Conservation (phyloP, 2,329 filamentous ascomycete genomes). For the Trichoderma citrinoviride region DNA sequence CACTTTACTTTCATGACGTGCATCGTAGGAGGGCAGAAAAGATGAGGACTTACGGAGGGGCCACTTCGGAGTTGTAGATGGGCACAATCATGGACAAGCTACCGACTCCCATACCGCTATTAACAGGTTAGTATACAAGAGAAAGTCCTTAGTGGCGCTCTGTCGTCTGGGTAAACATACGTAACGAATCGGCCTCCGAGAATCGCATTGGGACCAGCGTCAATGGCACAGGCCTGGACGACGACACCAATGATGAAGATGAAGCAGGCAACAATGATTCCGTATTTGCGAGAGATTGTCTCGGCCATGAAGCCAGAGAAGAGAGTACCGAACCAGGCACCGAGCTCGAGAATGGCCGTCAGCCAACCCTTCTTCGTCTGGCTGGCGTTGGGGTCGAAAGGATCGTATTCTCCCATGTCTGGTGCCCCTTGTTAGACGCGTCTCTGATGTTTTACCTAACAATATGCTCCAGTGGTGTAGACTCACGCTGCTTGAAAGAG, state of each 20-base stretch:
- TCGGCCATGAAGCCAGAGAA: slow-evolving; percentile 71
- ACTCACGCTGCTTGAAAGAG: slow-evolving; percentile 50
- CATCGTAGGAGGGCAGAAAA: background rate
- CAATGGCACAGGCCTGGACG: slow-evolving; percentile 61
- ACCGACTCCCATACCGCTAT: slow-evolving; percentile 64
- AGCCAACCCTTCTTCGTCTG: slow-evolving; percentile 59
- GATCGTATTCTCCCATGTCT: slow-evolving; percentile 58
- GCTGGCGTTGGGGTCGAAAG: slow-evolving; percentile 42
- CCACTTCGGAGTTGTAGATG: slow-evolving; percentile 49
- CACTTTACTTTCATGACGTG: background rate
- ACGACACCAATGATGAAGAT: slow-evolving; percentile 71
- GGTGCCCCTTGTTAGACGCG: slow-evolving; percentile 31
- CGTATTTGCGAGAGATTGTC: slow-evolving; percentile 64
- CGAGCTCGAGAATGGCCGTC: slow-evolving; percentile 69
- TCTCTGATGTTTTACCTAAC: slow-evolving; percentile 39
- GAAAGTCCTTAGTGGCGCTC: background rate
- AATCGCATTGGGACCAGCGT: slow-evolving; percentile 54
- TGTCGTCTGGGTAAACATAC: slow-evolving; percentile 29
- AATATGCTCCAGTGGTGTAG: background rate
- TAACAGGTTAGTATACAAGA: background rate
- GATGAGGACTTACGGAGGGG: slow-evolving; percentile 36
- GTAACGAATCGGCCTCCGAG: slow-evolving; percentile 71
- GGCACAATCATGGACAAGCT: slow-evolving; percentile 66
- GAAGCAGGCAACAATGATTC: slow-evolving; percentile 61
- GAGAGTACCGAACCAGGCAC: slow-evolving; percentile 72